phyloP scores from a whole-genome alignment of 106 monocot species.

The Acorus gramineus region DNA sequence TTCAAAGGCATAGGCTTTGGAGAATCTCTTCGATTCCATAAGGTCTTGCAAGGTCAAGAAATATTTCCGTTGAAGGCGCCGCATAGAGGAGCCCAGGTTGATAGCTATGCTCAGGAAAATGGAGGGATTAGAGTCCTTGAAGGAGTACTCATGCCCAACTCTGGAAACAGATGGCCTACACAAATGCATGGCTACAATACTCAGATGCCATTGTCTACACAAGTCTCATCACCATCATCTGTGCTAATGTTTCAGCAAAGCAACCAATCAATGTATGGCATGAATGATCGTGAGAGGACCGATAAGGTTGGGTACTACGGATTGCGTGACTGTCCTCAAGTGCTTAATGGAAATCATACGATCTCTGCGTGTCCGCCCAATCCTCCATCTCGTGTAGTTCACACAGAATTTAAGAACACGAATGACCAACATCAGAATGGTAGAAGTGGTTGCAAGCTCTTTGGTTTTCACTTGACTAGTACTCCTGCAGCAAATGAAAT shows the following conservation, averaged over 20 bases:
- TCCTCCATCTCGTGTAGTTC: neutral
- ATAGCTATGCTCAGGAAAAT: conserved; percentile 10
- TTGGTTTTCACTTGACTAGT: conserved; percentile 73
- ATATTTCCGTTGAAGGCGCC: conserved; percentile 31
- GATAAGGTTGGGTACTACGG: neutral
- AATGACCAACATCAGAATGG: neutral
- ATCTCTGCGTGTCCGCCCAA: neutral
- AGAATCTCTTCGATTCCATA: conserved; percentile 71
- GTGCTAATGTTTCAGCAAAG: conserved; percentile 63
- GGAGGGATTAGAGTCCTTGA: conserved; percentile 6
- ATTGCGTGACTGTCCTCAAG: neutral
- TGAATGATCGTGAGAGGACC: conserved; percentile 4
- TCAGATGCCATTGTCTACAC: conserved; percentile 15
- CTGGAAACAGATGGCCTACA: conserved; percentile 8
- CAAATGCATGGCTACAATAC: conserved; percentile 24
- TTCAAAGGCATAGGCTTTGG: conserved; percentile 59
- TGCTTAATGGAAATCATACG: conserved; percentile 5
- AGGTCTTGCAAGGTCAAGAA: conserved; percentile 99
- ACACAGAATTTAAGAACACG: conserved; percentile 3
- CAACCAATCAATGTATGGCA: conserved; percentile 1
- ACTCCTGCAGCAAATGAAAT: conserved; percentile 17
- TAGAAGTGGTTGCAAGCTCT: conserved; percentile 53
- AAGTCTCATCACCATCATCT: conserved; percentile 63
- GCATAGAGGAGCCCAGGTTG: conserved; percentile 11
- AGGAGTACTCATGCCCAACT: neutral